Evolutionary conservation across 768 basidiomycete genomes (phyloP).

Genomic region (Tubosaeta sp.): DNA sequence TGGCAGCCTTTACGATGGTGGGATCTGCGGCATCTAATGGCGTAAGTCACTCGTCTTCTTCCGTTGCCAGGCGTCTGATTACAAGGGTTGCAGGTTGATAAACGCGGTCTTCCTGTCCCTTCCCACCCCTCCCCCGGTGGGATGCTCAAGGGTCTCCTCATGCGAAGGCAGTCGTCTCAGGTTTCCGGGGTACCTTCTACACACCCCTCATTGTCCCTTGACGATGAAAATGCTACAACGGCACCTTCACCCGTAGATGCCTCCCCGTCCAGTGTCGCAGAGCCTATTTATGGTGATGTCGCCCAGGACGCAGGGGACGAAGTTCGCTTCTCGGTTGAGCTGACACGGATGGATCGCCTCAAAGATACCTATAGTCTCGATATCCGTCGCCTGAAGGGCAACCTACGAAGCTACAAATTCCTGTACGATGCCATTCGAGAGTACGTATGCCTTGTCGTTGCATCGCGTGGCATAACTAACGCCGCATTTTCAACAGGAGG

Average conservation of each 20-base stretch:
- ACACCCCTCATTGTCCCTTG: slow-evolving; percentile 48
- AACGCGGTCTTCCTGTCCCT: slow-evolving; percentile 81
- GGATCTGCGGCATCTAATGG: slow-evolving; percentile 84
- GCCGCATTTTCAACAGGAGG: slow-evolving; percentile 22
- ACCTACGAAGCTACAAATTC: slow-evolving; percentile 89
- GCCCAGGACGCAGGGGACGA: slow-evolving; percentile 87
- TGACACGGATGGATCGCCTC: slow-evolving; percentile 85
- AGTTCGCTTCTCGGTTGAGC: slow-evolving; percentile 93
- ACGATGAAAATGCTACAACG: slow-evolving; percentile 32
- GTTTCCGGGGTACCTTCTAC: slow-evolving; percentile 40
- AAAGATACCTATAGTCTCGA: slow-evolving; percentile 91
- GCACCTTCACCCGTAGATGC: slow-evolving; percentile 34
- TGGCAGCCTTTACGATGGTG: slow-evolving; percentile 73
- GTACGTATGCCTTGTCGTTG: slow-evolving; percentile 44
- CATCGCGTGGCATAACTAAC: slow-evolving; percentile 5
- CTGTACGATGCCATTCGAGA: slow-evolving; percentile 84
- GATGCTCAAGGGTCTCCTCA: slow-evolving; percentile 83
- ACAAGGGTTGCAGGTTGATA: slow-evolving; percentile 62
- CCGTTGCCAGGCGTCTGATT: slow-evolving; percentile 5
- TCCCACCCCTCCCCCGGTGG: slow-evolving; percentile 68
- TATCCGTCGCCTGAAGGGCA: slow-evolving; percentile 88
- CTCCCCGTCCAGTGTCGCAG: slow-evolving; percentile 32
- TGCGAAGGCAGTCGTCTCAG: slow-evolving; percentile 89
- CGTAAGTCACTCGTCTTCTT: slow-evolving; percentile 44
- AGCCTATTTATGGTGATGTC: slow-evolving; percentile 75